These are phyloP conservation scores for Persicaria maculosa DNA, from an alignment of 148 eudicot species.

Conservation along the genomic window DNA sequence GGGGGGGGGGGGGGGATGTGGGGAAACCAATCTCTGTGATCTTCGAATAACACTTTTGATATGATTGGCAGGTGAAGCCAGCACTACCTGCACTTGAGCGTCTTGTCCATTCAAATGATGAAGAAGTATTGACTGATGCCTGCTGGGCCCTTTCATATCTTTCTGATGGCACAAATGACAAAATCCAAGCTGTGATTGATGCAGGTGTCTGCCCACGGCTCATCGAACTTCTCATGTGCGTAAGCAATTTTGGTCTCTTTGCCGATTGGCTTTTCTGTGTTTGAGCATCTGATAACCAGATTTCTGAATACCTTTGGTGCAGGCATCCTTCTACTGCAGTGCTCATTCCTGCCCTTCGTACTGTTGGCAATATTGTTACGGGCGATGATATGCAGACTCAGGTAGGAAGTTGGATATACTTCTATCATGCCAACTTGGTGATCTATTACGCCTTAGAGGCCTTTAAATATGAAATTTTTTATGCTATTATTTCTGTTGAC, in stretches of 20 bases:
- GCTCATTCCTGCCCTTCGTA: conserved; percentile 45
- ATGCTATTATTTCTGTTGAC: no score
- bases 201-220: conserved; percentile 50
- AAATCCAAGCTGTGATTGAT: conserved; percentile 60
- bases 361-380: conserved; percentile 45
- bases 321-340: conserved; percentile 43
- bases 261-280: background rate
- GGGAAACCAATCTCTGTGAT: background rate
- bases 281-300: background rate
- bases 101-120: conserved; percentile 46
- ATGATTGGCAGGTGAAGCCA: conserved; percentile 36
- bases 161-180: conserved; percentile 70
- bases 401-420: conserved; percentile 18
- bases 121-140: conserved; percentile 59
- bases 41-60: background rate
- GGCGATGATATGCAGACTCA: conserved; percentile 43
- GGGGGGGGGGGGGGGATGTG: no score
- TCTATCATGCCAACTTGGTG: background rate
- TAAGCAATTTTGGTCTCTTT: conserved; percentile 1
- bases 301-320: background rate
- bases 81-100: conserved; percentile 53
- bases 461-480: background rate
- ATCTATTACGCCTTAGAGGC: background rate
- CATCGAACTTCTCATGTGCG: conserved; percentile 53
- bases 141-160: conserved; percentile 73